Evolutionary conservation across 345 rosid genomes (phyloP).

Genomic region (Cardamine occulta): DNA sequence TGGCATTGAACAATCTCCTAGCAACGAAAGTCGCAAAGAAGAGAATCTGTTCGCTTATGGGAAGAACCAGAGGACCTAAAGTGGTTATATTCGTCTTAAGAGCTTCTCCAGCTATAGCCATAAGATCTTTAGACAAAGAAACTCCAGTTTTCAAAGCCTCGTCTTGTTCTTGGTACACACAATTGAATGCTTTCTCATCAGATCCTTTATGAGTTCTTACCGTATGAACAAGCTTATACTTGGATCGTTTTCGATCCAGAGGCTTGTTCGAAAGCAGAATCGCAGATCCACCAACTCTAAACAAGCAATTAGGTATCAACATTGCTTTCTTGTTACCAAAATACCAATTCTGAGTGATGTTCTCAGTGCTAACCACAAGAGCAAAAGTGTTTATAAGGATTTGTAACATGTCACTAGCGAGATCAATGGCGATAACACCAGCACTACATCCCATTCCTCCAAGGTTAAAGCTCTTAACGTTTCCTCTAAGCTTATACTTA

Average conservation of each 20-base stretch:
- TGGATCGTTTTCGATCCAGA: conserved; percentile 58
- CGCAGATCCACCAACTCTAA: conserved; percentile 86
- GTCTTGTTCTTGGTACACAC: conserved; percentile 87
- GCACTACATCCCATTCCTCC: conserved; percentile 50
- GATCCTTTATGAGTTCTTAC: conserved; percentile 87
- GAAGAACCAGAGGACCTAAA: conserved; percentile 88
- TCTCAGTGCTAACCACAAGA: conserved; percentile 89
- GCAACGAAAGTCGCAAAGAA: conserved; percentile 66
- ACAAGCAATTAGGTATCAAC: conserved; percentile 89
- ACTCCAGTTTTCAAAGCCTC: conserved; percentile 78
- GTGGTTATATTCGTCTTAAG: conserved; percentile 84
- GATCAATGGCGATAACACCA: conserved; percentile 43
- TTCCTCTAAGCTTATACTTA: conserved; percentile 42
- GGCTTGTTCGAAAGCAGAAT: conserved; percentile 67
- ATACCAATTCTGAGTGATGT: conserved; percentile 90
- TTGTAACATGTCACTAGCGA: conserved; percentile 48
- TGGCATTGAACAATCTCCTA: conserved; percentile 60
- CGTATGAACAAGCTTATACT: conserved; percentile 77
- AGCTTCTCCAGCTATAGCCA: conserved; percentile 82
- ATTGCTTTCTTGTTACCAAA: conserved; percentile 86
- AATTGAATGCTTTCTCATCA: conserved; percentile 76
- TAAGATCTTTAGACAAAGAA: conserved; percentile 81
- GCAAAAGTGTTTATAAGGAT: conserved; percentile 55
- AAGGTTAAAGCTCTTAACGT: conserved; percentile 38
- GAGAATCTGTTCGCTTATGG: conserved; percentile 77